Evolutionary conservation across 768 basidiomycete species (phyloP).

Genomic region (Harrya chromipes): DNA sequence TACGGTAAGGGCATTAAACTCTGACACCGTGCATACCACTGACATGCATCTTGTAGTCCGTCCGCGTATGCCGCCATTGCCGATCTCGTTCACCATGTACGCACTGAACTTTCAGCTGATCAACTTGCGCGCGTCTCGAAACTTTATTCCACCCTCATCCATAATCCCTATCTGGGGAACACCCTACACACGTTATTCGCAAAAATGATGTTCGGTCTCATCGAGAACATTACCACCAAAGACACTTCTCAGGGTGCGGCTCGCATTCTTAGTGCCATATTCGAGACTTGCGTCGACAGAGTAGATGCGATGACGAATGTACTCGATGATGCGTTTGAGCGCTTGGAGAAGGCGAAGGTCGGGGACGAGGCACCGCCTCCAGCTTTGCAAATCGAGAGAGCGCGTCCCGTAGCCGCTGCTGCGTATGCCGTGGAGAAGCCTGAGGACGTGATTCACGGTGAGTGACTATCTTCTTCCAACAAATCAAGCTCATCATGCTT

Average conservation of each 20-base stretch:
- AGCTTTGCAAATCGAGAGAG: constrained; percentile 73
- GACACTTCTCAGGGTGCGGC: constrained; percentile 67
- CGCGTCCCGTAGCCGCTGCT: constrained; percentile 76
- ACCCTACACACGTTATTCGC: constrained; percentile 87
- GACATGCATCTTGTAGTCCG: constrained; percentile 44
- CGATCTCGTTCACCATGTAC: constrained; percentile 90
- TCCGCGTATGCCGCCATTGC: constrained; percentile 85
- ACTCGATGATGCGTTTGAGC: constrained; percentile 45
- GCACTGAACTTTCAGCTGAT: constrained; percentile 69
- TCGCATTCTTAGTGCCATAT: constrained; percentile 66
- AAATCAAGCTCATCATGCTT: constrained; percentile 2
- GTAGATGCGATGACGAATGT: constrained; percentile 75
- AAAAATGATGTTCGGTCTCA: constrained; percentile 88
- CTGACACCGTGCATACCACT: neutral
- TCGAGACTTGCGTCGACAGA: constrained; percentile 82
- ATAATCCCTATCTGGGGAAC: constrained; percentile 78
- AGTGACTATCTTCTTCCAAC: constrained; percentile 18
- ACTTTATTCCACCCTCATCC: constrained; percentile 83
- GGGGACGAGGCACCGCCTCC: constrained; percentile 44
- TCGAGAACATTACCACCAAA: constrained; percentile 78
- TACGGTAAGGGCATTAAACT: constrained; percentile 49
- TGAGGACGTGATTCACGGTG: constrained; percentile 79
- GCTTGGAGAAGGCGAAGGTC: constrained; percentile 43
- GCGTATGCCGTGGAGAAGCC: constrained; percentile 77
- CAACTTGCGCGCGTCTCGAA: constrained; percentile 79